Percentiles rank a stretch among this genome's conserved stretches.
These are phyloP conservation scores for Angomonas ambiguus DNA, from an alignment of 208 protist species.

Conservation along the genomic window DNA sequence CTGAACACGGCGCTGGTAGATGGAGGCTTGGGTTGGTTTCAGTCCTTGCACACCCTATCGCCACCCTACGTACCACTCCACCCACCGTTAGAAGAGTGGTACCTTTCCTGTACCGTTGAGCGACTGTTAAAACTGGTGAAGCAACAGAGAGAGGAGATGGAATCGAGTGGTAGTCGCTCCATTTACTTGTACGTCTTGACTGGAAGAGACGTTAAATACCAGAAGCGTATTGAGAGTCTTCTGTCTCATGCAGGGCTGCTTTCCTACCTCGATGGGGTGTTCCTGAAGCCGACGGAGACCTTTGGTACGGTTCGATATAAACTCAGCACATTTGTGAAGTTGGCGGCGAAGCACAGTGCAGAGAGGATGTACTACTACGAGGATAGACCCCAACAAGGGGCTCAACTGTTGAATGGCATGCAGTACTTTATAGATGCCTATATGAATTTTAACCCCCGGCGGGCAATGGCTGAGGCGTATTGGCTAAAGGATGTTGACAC, in stretches of 20 bases:
- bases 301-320: constrained; percentile 72
- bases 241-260: constrained; percentile 43
- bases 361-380: constrained; percentile 75
- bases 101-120: constrained; percentile 22
- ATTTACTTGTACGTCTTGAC: constrained; percentile 58
- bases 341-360: background rate
- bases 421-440: background rate
- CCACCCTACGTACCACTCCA: constrained; percentile 57
- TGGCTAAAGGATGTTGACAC: background rate
- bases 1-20: constrained; percentile 31
- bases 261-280: constrained; percentile 33
- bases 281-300: constrained; percentile 69
- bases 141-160: background rate
- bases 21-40: constrained; percentile 77
- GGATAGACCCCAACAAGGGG: constrained; percentile 65
- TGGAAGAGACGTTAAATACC: constrained; percentile 62
- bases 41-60: constrained; percentile 53
- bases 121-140: constrained; percentile 16
- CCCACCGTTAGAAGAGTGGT: constrained; percentile 31
- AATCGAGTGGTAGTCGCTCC: background rate
- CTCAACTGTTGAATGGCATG: constrained; percentile 44
- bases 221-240: constrained; percentile 48
- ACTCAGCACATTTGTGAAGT: constrained; percentile 37
- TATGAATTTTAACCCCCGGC: background rate
- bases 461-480: background rate